Evolutionary conservation across 441 rosid species (phyloP), one percentile per base, ranked within the genome.

Genomic region (Erodium moschatum): DNA sequence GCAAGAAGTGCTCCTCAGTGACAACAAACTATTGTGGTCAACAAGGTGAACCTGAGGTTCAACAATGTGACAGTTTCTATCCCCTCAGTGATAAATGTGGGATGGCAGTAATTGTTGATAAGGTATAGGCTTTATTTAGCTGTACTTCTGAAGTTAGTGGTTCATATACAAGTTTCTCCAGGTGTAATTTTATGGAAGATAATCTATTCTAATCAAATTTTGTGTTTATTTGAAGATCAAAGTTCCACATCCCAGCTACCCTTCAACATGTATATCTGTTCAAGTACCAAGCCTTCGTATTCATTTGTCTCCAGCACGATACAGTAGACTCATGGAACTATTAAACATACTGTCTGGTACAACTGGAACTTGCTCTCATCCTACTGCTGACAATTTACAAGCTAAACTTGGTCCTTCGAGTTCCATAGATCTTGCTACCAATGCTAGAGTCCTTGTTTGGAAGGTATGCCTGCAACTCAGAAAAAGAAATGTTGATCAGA

Each of bases 221-320:
- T 66, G 6, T 72, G 19, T 70, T 79, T 74, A 40, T 66, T 81
- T 81, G 70, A 73, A 95, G 99, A 95, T 95, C 75, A 89, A 92
- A 85, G 86, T 86, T 67, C 85, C 88, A 76, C 95, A 87, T 64
- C 97, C 93, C 52, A 77, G 83, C 82, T 90, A 83, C 81, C 99
- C 99, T 20, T 85, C 99, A 67, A 90, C 96, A 31, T 87, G 91
- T 72, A 81, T 95, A 77, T 90, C 97, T 69, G 76, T 95, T 73
- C 95, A 95, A 92, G 95, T 95, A 72, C 99, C 99, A 72, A 92
- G 83, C 81, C 91, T 95, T 82, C 85, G 93, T 81, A 80, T 95
- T 84, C 99, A 95, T 84, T 82, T 92, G 78, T 95, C 99, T 61
- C 99, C 97, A 29, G 82, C 82, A 35, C 85, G 99, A 83, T 95